These are phyloP conservation scores for Kingdonia uniflora DNA, from an alignment of 164 flowering plant species.

Conservation along the genomic window DNA sequence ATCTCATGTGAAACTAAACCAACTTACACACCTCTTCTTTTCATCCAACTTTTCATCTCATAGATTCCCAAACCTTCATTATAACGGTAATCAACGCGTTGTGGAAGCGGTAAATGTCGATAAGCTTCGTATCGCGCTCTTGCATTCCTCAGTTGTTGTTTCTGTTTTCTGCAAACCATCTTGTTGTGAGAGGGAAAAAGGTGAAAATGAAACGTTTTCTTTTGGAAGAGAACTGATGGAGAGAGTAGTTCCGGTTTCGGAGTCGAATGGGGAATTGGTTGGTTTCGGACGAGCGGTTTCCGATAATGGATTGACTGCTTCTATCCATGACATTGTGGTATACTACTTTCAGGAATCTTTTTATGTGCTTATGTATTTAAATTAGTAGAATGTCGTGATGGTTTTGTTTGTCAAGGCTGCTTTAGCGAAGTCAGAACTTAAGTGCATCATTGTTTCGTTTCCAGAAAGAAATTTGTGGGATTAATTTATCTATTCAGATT, in stretches of 20 bases:
- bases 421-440: too few species aligned
- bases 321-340: slow-evolving; percentile 26
- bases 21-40: slow-evolving; percentile 16
- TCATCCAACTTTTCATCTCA: slow-evolving; percentile 20
- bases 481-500: too few species aligned
- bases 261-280: slow-evolving; percentile 11
- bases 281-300: slow-evolving; percentile 31
- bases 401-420: too few species aligned
- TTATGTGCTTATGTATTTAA: too few species aligned
- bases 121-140: slow-evolving; percentile 17
- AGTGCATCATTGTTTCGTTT: too few species aligned
- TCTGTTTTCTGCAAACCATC: slow-evolving; percentile 18
- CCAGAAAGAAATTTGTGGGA: too few species aligned
- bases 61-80: slow-evolving; percentile 16
- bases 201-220: not conserved
- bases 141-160: slow-evolving; percentile 22
- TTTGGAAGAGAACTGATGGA: too few species aligned
- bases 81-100: too few species aligned
- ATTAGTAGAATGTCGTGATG: too few species aligned
- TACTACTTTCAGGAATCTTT: too few species aligned
- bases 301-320: slow-evolving; percentile 22
- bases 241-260: not conserved
- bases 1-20: slow-evolving; percentile 18
- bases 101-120: slow-evolving; percentile 13
- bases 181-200: not conserved